phyloP scores from a whole-genome alignment of 345 rosid genomes.

The Populus tremula region DNA sequence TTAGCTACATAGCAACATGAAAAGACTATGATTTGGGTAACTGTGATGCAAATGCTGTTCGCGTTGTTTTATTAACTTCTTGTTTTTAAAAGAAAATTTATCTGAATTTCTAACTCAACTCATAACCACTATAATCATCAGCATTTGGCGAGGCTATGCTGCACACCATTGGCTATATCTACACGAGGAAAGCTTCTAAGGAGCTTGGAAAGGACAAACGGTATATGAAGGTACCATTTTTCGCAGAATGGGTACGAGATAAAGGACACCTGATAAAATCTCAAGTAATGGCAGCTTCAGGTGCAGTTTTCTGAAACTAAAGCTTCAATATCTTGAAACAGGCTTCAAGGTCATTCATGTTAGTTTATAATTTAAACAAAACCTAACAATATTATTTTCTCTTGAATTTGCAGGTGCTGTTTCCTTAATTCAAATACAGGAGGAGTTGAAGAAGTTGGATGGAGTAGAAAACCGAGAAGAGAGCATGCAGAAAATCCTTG shows the following conservation, averaged over 20 bases:
- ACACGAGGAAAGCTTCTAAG: conserved; percentile 82
- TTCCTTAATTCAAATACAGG: conserved; percentile 70
- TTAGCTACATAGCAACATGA: background rate
- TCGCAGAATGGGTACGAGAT: conserved; percentile 99
- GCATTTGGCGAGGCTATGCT: conserved; percentile 99
- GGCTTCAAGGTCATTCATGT: background rate
- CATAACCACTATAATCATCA: conserved; percentile 24
- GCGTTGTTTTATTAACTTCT: background rate
- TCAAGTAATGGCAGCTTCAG: conserved; percentile 96
- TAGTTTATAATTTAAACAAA: conserved; percentile 1
- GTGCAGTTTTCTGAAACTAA: conserved; percentile 33
- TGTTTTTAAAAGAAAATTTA: too few species aligned
- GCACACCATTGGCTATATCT: conserved; percentile 88
- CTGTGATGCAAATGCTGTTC: background rate
- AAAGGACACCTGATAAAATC: conserved; percentile 90
- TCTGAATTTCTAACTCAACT: background rate
- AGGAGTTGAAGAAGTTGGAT: conserved; percentile 68
- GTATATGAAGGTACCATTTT: conserved; percentile 82
- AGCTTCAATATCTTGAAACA: background rate
- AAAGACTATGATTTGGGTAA: background rate
- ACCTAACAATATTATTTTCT: background rate
- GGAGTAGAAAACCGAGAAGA: conserved; percentile 70
- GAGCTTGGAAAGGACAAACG: conserved; percentile 89
- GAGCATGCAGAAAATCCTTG: conserved; percentile 56
- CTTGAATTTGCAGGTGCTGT: conserved; percentile 62